Conservation (phyloP, 179 eudicot genomes). For the Spinacia oleracea region DNA sequence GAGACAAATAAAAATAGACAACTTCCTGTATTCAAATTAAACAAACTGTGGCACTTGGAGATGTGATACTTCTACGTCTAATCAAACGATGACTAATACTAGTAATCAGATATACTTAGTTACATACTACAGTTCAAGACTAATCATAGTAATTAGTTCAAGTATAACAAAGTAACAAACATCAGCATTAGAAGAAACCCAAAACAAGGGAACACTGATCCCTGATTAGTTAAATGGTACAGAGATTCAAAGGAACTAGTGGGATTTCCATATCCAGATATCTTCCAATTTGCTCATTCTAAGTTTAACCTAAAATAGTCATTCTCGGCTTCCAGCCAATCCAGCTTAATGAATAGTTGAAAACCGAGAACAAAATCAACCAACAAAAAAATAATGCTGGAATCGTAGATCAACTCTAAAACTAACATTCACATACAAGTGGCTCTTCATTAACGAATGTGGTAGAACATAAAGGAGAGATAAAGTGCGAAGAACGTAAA, state of each 20-base stretch:
- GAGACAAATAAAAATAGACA: too few relatives aligned
- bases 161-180: not conserved
- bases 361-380: not conserved
- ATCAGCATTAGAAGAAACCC: not conserved
- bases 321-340: not conserved
- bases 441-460: not conserved
- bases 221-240: not conserved
- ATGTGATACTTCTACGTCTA: too few relatives aligned
- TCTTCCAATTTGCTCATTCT: not conserved
- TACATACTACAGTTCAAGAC: too few relatives aligned
- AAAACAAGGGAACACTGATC: conserved; percentile 1
- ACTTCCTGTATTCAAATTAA: too few relatives aligned
- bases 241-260: not conserved
- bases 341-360: not conserved
- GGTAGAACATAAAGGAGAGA: not conserved
- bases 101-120: too few relatives aligned
- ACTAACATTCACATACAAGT: not conserved
- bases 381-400: not conserved
- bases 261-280: not conserved
- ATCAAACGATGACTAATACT: too few relatives aligned
- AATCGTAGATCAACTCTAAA: not conserved
- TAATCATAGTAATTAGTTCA: too few relatives aligned
- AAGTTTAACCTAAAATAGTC: not conserved
- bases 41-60: too few relatives aligned
- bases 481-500: not conserved